phyloP scores from a whole-genome alignment of 257 asterid species.

The Paraleonurus japonicus region DNA sequence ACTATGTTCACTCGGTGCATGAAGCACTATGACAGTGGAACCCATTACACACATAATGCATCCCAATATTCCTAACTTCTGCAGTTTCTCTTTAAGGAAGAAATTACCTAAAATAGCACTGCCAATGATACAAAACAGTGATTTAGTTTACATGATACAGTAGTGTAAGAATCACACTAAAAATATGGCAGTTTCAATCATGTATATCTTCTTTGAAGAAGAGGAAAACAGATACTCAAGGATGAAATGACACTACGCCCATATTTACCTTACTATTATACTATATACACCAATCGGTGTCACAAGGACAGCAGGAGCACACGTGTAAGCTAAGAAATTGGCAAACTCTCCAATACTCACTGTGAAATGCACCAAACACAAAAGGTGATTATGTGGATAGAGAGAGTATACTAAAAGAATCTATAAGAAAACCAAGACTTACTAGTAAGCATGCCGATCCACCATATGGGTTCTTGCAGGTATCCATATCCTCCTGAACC shows the following conservation, averaged over 20 bases:
- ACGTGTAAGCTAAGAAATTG: conserved; percentile 73
- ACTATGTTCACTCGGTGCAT: conserved; percentile 80
- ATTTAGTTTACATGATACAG: conserved; percentile 9
- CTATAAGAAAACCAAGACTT: conserved; percentile 29
- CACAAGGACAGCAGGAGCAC: conserved; percentile 86
- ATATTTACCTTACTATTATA: conserved; percentile 68
- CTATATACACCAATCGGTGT: conserved; percentile 87
- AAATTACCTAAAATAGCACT: conserved; percentile 84
- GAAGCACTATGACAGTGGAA: conserved; percentile 72
- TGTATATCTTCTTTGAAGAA: background rate
- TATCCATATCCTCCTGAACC: conserved; percentile 88
- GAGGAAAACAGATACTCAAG: background rate
- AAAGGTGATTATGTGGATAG: conserved; percentile 15
- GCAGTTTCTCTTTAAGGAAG: conserved; percentile 63
- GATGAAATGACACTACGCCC: background rate
- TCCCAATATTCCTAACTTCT: conserved; percentile 71
- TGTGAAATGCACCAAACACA: conserved; percentile 28
- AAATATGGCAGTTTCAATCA: background rate
- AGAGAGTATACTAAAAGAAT: background rate
- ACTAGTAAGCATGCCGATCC: conserved; percentile 88
- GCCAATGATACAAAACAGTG: conserved; percentile 26
- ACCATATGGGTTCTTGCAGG: conserved; percentile 80
- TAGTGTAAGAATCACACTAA: background rate
- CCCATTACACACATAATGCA: conserved; percentile 76
- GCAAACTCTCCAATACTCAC: conserved; percentile 82